These are phyloP conservation scores for Sideroxylon spinosum DNA, from an alignment of 179 eudicot species.

Conservation along the genomic window DNA sequence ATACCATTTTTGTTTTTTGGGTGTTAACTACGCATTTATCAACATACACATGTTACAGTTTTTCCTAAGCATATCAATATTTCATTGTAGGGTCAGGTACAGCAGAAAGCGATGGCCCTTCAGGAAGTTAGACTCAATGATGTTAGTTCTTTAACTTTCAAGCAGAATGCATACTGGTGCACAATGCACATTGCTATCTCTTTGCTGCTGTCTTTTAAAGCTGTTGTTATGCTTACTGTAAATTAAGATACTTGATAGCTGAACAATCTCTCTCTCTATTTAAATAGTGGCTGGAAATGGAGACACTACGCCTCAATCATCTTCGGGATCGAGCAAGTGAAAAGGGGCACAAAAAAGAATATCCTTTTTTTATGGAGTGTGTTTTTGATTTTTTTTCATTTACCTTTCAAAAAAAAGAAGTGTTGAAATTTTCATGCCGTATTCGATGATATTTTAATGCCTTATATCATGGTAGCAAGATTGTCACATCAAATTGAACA, in stretches of 20 bases:
- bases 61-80: constrained; percentile 17
- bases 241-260: not conserved
- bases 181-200: not conserved
- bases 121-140: constrained; percentile 70
- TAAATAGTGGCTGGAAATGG: constrained; percentile 77
- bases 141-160: constrained; percentile 47
- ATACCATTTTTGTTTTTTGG: too few species aligned
- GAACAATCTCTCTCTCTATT: not conserved
- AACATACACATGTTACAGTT: not conserved
- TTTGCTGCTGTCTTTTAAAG: not conserved
- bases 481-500: not conserved
- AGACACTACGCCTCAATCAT: constrained; percentile 67
- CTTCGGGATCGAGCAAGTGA: constrained; percentile 95
- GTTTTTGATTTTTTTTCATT: not conserved
- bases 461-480: not conserved
- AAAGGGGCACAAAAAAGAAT: constrained; percentile 79
- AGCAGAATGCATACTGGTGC: not conserved
- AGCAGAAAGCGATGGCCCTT: constrained; percentile 70
- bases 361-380: constrained; percentile 51
- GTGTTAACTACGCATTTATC: too few species aligned
- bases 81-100: constrained; percentile 73
- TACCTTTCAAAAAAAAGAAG: too few species aligned
- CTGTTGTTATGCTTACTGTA: not conserved
- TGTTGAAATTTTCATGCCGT: not conserved
- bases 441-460: not conserved